Percentiles rank a stretch among this genome's conserved stretches.
Conservation (phyloP, 148 eudicot genomes). For the Rhododendron simsii region DNA sequence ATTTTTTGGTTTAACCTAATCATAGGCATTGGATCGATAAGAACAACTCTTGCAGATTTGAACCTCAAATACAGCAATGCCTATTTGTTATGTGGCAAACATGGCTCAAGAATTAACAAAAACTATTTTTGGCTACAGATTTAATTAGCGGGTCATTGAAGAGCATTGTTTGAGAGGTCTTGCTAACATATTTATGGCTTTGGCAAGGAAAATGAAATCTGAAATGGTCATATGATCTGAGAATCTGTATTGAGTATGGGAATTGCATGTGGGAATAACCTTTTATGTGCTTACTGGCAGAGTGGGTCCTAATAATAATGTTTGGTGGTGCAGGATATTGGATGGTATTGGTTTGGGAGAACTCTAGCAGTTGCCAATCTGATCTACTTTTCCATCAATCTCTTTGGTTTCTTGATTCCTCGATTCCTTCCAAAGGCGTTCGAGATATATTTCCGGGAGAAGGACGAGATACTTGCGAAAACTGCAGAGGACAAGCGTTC, state of each 20-base stretch:
- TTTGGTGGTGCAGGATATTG: slow-evolving; percentile 36
- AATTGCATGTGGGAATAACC: neutral
- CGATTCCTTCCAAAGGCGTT: slow-evolving; percentile 77
- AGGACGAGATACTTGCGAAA: slow-evolving; percentile 50
- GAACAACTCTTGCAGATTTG: neutral
- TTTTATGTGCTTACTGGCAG: neutral
- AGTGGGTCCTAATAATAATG: neutral
- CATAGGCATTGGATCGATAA: neutral
- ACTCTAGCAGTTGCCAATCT: slow-evolving; percentile 47
- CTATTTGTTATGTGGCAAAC: neutral
- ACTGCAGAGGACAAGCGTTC: slow-evolving; percentile 43
- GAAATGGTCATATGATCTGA: neutral
- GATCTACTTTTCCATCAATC: slow-evolving; percentile 55
- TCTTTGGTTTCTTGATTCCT: slow-evolving; percentile 62
- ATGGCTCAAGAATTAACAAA: neutral
- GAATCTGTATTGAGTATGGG: neutral
- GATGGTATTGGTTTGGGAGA: slow-evolving; percentile 78
- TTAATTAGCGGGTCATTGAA: neutral
- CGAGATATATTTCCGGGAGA: slow-evolving; percentile 56
- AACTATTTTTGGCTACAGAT: neutral
- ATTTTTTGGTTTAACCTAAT: neutral
- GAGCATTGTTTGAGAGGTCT: neutral
- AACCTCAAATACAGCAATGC: neutral
- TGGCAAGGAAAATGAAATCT: neutral
- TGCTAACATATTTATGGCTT: neutral